Conservation (phyloP, 805 yeast species). For the Geotrichum ghanense region DNA sequence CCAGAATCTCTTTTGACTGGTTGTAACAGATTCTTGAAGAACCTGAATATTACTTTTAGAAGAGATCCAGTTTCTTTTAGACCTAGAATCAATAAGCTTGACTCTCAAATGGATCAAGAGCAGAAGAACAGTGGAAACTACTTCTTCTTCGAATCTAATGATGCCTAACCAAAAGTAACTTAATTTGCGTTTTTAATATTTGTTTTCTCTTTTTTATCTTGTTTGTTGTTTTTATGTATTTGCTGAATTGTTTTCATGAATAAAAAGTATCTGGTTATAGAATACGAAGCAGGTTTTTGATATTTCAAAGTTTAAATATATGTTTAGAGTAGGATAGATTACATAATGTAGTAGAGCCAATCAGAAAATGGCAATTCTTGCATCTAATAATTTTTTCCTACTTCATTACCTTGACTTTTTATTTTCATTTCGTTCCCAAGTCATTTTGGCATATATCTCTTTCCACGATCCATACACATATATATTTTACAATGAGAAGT, state of each 20-base stretch:
- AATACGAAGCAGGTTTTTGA: not conserved
- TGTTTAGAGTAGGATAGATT: no score
- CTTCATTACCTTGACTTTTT: no score
- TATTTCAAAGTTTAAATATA: no score
- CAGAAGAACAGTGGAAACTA: constrained; percentile 88
- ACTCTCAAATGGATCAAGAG: constrained; percentile 98
- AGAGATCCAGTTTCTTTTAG: constrained; percentile 97
- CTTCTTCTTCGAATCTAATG: constrained; percentile 79
- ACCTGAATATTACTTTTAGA: constrained; percentile 95
- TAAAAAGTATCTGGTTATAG: not conserved
- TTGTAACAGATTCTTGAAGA: constrained; percentile 93
- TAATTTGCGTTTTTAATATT: not conserved
- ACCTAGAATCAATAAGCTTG: constrained; percentile 96
- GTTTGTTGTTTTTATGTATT: not conserved
- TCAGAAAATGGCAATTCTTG: no score
- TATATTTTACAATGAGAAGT: not conserved
- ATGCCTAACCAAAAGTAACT: constrained; percentile 9
- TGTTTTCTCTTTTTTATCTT: not conserved
- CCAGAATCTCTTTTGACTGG: constrained; percentile 95
- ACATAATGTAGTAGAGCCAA: not conserved
- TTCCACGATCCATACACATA: not conserved
- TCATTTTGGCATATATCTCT: not conserved
- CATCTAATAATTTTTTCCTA: not conserved
- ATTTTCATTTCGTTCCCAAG: not conserved
- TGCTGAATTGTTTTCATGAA: not conserved